Conservation (phyloP, 2,329 filamentous ascomycete species). For the Cordyceps cateniannulata region DNA sequence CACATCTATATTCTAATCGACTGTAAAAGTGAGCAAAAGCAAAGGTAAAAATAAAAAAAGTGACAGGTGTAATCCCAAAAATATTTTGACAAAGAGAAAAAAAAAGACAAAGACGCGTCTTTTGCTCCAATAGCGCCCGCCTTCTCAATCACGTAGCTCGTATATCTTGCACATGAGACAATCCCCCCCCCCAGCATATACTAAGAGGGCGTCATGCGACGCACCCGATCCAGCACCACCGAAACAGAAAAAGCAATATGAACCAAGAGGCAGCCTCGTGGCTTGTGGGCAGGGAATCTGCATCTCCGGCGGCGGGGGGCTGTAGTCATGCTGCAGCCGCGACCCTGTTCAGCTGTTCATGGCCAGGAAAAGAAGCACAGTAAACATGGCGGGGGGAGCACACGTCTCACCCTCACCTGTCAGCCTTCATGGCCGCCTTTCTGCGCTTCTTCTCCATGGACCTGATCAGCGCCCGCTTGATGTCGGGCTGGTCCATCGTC, state of each 20-base stretch:
- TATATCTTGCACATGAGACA: background rate
- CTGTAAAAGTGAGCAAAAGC: too few species aligned
- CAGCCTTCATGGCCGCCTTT: constrained; percentile 50
- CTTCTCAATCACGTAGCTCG: background rate
- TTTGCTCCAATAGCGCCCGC: constrained; percentile 10
- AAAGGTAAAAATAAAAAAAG: too few species aligned
- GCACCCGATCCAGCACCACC: background rate
- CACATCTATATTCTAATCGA: too few species aligned
- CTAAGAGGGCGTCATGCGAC: background rate
- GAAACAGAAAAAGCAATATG: background rate
- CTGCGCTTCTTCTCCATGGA: constrained; percentile 55
- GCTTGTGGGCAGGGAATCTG: background rate
- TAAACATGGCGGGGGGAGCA: background rate
- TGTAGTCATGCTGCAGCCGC: too few species aligned
- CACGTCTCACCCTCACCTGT: constrained; percentile 25
- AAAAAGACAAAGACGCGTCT: background rate
- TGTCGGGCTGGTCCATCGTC: constrained; percentile 77
- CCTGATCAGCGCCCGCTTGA: constrained; percentile 60
- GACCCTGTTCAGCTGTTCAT: background rate
- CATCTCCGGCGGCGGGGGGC: background rate
- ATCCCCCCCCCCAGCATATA: background rate
- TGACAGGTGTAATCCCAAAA: too few species aligned
- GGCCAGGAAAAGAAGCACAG: background rate
- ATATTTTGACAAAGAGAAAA: background rate
- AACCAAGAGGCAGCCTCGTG: background rate